These are phyloP conservation scores for Cercis canadensis DNA, from an alignment of 306 rosid genomes.

Conservation along the genomic window DNA sequence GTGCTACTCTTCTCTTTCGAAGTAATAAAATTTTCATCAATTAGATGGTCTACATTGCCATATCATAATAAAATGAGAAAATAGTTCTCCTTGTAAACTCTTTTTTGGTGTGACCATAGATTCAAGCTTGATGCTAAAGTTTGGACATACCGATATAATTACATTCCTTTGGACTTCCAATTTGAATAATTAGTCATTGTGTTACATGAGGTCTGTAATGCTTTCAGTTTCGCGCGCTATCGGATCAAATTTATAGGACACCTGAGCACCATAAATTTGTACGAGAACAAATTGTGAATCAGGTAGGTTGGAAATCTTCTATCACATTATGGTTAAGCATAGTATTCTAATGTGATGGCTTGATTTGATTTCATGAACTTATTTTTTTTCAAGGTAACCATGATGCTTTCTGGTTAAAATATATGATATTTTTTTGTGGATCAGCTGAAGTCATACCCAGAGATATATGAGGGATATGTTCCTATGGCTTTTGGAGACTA, in stretches of 20 bases:
- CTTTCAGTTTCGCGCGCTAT: slow-evolving; percentile 75
- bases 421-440: slow-evolving; percentile 34
- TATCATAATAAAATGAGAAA: not conserved
- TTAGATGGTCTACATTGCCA: slow-evolving; percentile 1
- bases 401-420: not conserved
- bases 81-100: not conserved
- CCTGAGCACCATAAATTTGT: slow-evolving; percentile 65
- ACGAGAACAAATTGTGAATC: slow-evolving; percentile 64
- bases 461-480: slow-evolving; percentile 79
- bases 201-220: slow-evolving; percentile 9
- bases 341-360: not conserved
- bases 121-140: not conserved
- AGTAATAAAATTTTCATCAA: not conserved
- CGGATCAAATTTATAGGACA: slow-evolving; percentile 72
- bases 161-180: not conserved
- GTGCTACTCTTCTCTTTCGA: not conserved
- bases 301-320: slow-evolving; percentile 40
- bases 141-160: not conserved
- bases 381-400: slow-evolving; percentile 8
- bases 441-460: slow-evolving; percentile 78
- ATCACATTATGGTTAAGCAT: not conserved
- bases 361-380: not conserved
- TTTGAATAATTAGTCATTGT: slow-evolving; percentile 1
- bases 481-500: slow-evolving; percentile 82
- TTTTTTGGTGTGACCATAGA: not conserved